These are phyloP conservation scores for Saccharomycopsis guyanensis DNA, from an alignment of 805 yeast genomes.

Conservation along the genomic window DNA sequence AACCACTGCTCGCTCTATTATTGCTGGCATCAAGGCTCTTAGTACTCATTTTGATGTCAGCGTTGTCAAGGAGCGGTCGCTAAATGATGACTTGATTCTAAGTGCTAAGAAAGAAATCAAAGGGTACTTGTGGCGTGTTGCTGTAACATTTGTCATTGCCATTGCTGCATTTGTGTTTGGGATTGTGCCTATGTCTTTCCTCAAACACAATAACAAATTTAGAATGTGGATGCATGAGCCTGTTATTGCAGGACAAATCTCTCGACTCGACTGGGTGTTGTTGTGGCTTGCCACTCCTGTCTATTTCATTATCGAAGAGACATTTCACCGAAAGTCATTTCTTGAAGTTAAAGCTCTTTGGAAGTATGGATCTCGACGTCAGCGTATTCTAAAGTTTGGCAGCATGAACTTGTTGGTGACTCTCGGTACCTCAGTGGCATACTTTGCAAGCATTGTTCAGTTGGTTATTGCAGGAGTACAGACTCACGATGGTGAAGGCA, in stretches of 20 bases:
- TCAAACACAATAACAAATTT: constrained; percentile 35
- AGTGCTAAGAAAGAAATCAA: constrained; percentile 43
- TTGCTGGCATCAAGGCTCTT: constrained; percentile 40
- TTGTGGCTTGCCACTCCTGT: constrained; percentile 63
- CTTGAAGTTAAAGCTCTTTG: constrained; percentile 53
- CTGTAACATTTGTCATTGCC: constrained; percentile 45
- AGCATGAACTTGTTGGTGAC: constrained; percentile 71
- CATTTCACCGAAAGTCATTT: constrained; percentile 61
- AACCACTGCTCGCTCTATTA: constrained; percentile 45
- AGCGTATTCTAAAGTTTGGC: constrained; percentile 61
- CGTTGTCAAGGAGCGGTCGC: constrained; percentile 44
- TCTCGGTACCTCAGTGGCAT: constrained; percentile 66
- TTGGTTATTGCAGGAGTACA: constrained; percentile 37
- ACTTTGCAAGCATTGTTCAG: constrained; percentile 57
- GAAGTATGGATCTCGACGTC: constrained; percentile 46
- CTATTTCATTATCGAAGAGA: constrained; percentile 66
- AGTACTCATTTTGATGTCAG: constrained; percentile 41
- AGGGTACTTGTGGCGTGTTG: constrained; percentile 38
- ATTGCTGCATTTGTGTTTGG: constrained; percentile 66
- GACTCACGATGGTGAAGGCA: constrained; percentile 28
- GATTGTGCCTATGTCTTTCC: constrained; percentile 58
- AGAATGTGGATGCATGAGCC: constrained; percentile 53
- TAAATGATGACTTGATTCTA: constrained; percentile 55
- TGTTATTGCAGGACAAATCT: constrained; percentile 53
- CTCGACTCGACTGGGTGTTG: constrained; percentile 58